phyloP scores from a whole-genome alignment of 208 protist genomes.

The Angomonas ambiguus region DNA sequence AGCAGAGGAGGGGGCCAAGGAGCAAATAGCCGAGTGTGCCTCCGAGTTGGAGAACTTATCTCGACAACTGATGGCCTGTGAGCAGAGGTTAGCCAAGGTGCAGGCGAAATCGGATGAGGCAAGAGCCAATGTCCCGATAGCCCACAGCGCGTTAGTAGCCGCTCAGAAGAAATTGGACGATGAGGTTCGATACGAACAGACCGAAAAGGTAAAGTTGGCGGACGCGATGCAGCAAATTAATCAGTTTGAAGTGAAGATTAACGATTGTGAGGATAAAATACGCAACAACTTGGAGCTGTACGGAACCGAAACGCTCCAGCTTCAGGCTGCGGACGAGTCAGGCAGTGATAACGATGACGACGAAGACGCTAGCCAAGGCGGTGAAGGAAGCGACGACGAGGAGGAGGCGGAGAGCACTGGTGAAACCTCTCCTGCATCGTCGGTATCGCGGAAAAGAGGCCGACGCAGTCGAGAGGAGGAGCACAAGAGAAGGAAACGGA shows the following conservation, averaged over 20 bases:
- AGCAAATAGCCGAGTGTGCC: constrained; percentile 41
- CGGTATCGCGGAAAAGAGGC: constrained; percentile 5
- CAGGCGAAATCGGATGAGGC: constrained; percentile 53
- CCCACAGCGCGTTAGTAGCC: constrained; percentile 54
- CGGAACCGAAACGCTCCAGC: constrained; percentile 72
- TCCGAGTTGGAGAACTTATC: constrained; percentile 41
- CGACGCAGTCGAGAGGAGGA: not conserved
- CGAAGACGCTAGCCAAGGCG: constrained; percentile 12
- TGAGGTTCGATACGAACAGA: constrained; percentile 75
- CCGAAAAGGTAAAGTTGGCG: constrained; percentile 66
- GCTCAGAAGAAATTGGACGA: constrained; percentile 77
- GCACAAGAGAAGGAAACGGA: not conserved
- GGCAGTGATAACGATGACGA: constrained; percentile 23
- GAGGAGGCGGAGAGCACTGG: not conserved
- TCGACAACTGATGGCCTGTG: constrained; percentile 43
- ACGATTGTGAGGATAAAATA: constrained; percentile 83
- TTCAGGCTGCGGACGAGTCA: constrained; percentile 17
- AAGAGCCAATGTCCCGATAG: constrained; percentile 48
- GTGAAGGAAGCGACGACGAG: constrained; percentile 19
- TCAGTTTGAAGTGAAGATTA: constrained; percentile 87
- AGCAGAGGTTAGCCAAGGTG: constrained; percentile 47
- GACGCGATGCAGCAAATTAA: constrained; percentile 76
- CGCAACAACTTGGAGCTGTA: constrained; percentile 83
- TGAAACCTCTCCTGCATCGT: too few relatives aligned
- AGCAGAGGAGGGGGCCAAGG: constrained; percentile 46